These are phyloP conservation scores for Trichoderma sp. DNA, from an alignment of 2,329 filamentous ascomycete genomes.

Conservation along the genomic window DNA sequence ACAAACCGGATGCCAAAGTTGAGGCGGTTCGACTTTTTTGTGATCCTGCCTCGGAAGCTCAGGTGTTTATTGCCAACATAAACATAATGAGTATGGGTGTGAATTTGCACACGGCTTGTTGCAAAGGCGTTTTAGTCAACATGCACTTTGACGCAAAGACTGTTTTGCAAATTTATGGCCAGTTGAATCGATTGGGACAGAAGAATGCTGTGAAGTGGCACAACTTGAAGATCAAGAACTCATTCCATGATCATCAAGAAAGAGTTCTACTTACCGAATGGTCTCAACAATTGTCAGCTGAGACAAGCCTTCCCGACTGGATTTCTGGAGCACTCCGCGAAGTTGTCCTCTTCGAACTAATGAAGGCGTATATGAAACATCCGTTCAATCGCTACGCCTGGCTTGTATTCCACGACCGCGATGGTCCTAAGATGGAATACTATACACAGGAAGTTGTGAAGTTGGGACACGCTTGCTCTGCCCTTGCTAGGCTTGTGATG, in stretches of 20 bases:
- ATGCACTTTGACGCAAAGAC: background rate
- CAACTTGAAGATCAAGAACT: background rate
- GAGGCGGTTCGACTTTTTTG: background rate
- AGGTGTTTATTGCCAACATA: background rate
- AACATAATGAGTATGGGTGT: background rate
- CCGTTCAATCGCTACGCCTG: background rate
- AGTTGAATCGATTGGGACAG: background rate
- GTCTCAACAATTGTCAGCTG: background rate
- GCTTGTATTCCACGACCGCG: background rate
- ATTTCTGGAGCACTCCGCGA: background rate
- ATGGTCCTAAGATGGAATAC: background rate
- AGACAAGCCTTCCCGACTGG: background rate
- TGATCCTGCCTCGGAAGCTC: background rate
- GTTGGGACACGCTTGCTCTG: background rate
- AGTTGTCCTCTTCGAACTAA: background rate
- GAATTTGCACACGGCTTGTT: background rate
- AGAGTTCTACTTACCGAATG: background rate
- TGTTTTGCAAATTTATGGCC: background rate
- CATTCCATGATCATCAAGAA: background rate
- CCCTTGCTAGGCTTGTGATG: background rate
- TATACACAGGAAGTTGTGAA: background rate
- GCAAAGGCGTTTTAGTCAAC: background rate
- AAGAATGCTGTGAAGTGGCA: background rate
- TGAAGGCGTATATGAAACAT: background rate
- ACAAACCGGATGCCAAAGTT: background rate